Evolutionary conservation across 495 filamentous ascomycete species (phyloP), one percentile per base, ranked within the genome.

Genomic region (Xylaria flabelliformis): DNA sequence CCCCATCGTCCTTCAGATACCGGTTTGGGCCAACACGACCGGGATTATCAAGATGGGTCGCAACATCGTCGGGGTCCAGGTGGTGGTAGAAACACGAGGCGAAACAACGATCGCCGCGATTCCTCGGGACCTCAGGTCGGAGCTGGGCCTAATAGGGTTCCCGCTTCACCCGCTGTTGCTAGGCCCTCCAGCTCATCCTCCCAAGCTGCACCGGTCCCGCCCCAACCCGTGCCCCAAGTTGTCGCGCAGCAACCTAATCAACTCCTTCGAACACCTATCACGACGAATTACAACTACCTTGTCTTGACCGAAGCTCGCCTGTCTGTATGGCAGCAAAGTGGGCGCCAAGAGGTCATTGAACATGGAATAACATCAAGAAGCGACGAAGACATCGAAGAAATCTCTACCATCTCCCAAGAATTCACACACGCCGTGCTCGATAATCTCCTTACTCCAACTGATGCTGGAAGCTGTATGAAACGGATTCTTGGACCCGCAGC

Each of bases 391-490:
- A 77, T 87, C 26, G 78, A 90, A 44, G 85, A 85, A 68, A 83
- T 97, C 41, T 87, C 89, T 42, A 88, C 86, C 13, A 83, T 97
- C 29, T 95, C 94, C 73, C 93, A 98, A 79, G 97, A 99, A 77
- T 85, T 98, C 32, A 85, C 96, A 26, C 86, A 88, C 56, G 88
- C 93, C 51, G 90, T 89, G 53, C 78, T 94, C 9, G 91, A 94
- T 74, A 87, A 85, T n/a, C 85, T 89, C 61, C 75, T 97, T 29
- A 82, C 86, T 29, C 84, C 92, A 21, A 76, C 79, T 4, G 91
- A 95, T 69, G 90, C 91, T 63, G 94, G 95, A n/a, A 82, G 72
- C 26, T 87, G 89, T 69, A 85, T 97, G 41, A 91, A 89, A 73
- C 90, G 94, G 48, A 93, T 97, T 29, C 80, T 97, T 29, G 90